phyloP scores from a whole-genome alignment of 345 rosid genomes.

The Aethionema arabicum region DNA sequence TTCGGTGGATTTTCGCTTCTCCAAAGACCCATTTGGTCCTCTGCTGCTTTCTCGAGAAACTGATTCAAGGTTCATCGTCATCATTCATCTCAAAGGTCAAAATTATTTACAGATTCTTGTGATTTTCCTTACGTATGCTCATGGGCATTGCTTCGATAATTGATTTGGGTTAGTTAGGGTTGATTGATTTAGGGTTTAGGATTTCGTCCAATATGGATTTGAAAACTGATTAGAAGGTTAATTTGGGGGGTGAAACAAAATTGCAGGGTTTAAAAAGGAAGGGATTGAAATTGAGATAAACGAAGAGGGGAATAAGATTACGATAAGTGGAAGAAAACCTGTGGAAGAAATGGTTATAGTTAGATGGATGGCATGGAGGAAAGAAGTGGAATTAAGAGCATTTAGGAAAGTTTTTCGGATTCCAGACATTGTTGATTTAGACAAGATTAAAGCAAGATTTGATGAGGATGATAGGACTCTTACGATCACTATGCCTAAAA shows the following conservation, averaged over 20 bases:
- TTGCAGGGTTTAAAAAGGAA: slow-evolving; percentile 64
- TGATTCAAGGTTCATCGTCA: slow-evolving; percentile 59
- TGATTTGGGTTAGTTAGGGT: slow-evolving; percentile 7
- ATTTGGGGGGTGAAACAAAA: slow-evolving; percentile 5
- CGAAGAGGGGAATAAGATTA: slow-evolving; percentile 56
- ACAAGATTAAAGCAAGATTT: slow-evolving; percentile 65
- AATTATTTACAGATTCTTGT: neutral
- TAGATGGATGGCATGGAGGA: slow-evolving; percentile 61
- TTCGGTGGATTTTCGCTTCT: slow-evolving; percentile 45
- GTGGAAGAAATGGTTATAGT: slow-evolving; percentile 66
- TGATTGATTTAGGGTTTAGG: slow-evolving; percentile 18
- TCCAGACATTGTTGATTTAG: slow-evolving; percentile 57
- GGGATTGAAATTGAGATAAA: slow-evolving; percentile 65
- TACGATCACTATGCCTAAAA: slow-evolving; percentile 66
- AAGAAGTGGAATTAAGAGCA: slow-evolving; percentile 54
- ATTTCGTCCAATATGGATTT: neutral
- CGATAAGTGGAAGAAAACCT: slow-evolving; percentile 54
- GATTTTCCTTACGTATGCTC: neutral
- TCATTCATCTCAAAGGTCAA: slow-evolving; percentile 69
- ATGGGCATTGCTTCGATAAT: neutral
- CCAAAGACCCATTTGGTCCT: slow-evolving; percentile 54
- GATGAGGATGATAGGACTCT: slow-evolving; percentile 51
- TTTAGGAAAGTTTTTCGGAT: slow-evolving; percentile 60
- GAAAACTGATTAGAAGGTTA: neutral
- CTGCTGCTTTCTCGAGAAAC: slow-evolving; percentile 72